Base-by-base conservation (phyloP, 345 rosid genomes). In the Tarenaya hassleriana region DNA sequence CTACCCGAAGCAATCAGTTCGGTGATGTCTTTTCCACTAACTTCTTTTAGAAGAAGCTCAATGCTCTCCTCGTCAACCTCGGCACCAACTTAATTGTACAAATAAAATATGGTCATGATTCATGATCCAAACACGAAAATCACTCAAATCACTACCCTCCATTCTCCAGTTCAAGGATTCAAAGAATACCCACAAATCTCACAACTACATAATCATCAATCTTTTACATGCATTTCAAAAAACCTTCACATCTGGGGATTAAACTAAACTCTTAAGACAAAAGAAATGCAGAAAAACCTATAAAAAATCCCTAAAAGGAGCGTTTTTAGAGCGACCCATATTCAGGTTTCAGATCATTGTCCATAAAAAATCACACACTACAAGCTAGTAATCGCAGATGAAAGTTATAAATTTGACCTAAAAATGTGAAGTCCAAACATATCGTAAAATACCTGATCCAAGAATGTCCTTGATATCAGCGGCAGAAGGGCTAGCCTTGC, bases 1-100 rank as follows among this genome's bases (percentile, higher is more conserved):
- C 82, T 68, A 31, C 95, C 91, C 1, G 73, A 13, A 1, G 95
- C 91, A 73, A 78, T 74, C 16, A 86, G 57, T 58, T 86, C 95
- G 0, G 88, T 69, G 33, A 81, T 54, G 34, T 83, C 95, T 63
- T 79, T 83, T 2, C 84, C 92, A 13, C 58, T 63, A 19, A 83
- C 77, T 66, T 76, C 64, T 16, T 71, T 57, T 61, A 83, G 33
- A 13, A 83, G 75, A 53, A 78, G 65, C 56, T 75, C 77, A 52
- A 83, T 70, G 71, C 73, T 80, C 3, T 78, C 82, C 4, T 74
- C 84, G 38, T 80, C 91, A 54, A 75, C 80, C 53, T 86, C 86
- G 15, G 68, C 76, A 29, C 95, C 91, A 68, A 83, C 88, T 84
- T 44, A 67, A 50, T 45, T 31, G 17, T 9, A 56, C 42, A 52